Evolutionary conservation across 768 basidiomycete genomes (phyloP).

Genomic region (Gyrodon lividus): DNA sequence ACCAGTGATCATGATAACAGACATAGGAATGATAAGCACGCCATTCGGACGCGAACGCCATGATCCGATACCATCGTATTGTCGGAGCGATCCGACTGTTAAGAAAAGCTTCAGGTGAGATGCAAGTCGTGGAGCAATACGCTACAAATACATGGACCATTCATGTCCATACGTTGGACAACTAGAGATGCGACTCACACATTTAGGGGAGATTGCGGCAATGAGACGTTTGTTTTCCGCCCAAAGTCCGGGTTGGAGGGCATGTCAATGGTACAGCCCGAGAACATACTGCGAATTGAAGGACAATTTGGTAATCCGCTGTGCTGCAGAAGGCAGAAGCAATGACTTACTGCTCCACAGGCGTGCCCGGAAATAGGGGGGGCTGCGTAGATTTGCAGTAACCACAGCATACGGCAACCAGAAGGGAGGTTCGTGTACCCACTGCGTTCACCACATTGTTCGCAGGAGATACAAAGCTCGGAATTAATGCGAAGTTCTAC

Average conservation of each 20-base stretch:
- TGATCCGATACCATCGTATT: background rate
- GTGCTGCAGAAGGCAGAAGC: background rate
- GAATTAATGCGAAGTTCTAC: constrained; percentile 1
- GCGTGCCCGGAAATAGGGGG: constrained; percentile 21
- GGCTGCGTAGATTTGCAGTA: constrained; percentile 11
- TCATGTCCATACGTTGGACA: background rate
- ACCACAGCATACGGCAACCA: constrained; percentile 5
- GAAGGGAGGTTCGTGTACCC: constrained; percentile 9
- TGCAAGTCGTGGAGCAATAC: background rate
- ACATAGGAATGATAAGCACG: constrained; percentile 4
- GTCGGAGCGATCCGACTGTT: background rate
- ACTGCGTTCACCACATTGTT: background rate
- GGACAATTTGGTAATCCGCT: too few relatives aligned
- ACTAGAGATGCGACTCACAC: background rate
- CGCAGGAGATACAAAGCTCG: too few relatives aligned
- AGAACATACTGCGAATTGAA: background rate
- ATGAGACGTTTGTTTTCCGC: background rate
- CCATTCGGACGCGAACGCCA: background rate
- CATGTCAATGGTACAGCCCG: background rate
- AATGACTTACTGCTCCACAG: constrained; percentile 5
- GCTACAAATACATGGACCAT: background rate
- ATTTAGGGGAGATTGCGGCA: background rate
- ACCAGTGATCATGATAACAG: constrained; percentile 11
- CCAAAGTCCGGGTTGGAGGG: background rate
- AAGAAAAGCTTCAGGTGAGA: background rate